These are phyloP conservation scores for Selaginella tamariscina DNA, from an alignment of 75 land plant species.

Conservation along the genomic window DNA sequence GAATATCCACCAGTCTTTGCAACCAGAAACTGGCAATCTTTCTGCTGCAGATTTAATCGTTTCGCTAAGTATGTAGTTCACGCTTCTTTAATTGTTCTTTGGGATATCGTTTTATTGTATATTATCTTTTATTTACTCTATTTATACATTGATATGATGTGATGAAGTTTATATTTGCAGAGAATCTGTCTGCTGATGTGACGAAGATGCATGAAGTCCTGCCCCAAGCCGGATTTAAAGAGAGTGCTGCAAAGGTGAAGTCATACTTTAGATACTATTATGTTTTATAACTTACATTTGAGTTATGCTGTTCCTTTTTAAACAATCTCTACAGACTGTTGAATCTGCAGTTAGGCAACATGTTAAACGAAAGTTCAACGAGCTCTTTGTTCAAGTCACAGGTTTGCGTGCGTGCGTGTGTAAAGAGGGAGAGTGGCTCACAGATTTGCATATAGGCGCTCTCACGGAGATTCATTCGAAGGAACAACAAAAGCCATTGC, in stretches of 20 bases:
- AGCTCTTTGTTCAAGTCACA: conserved; percentile 45
- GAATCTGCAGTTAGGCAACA: conserved; percentile 44
- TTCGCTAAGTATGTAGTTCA: conserved; percentile 21
- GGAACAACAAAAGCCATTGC: conserved; percentile 35
- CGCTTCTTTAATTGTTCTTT: not conserved
- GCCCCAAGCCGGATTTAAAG: conserved; percentile 67
- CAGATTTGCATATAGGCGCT: conserved; percentile 24
- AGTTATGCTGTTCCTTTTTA: not conserved
- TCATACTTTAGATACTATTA: not conserved
- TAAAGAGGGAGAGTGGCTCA: not conserved
- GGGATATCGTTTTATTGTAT: conserved; percentile 6
- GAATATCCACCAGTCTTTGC: conserved; percentile 28
- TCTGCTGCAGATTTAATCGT: conserved; percentile 41
- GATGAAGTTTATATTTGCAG: conserved; percentile 39
- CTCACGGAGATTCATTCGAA: conserved; percentile 21
- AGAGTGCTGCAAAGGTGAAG: conserved; percentile 40
- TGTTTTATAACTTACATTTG: conserved; percentile 16
- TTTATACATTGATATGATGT: no score
- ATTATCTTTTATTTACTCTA: conserved; percentile 2
- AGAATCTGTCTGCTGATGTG: conserved; percentile 57
- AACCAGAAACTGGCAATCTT: conserved; percentile 30
- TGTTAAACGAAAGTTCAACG: conserved; percentile 35
- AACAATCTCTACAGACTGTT: conserved; percentile 38
- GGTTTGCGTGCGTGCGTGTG: no score
- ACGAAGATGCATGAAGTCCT: conserved; percentile 62